Conservation (phyloP, 805 yeast species). For the Ogataea glucozyma region DNA sequence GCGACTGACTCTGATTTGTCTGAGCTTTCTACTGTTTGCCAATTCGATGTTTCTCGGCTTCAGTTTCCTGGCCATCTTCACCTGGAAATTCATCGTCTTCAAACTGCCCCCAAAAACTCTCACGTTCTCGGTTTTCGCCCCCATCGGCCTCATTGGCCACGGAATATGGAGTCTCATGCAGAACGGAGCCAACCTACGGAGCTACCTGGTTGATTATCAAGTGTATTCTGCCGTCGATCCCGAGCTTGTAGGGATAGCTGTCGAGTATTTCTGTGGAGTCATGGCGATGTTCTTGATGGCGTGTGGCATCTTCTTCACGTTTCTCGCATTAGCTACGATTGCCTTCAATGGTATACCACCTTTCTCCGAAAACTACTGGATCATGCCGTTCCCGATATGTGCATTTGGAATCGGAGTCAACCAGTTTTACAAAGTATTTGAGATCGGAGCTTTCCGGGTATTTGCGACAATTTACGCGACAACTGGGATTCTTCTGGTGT, state of each 20-base stretch:
- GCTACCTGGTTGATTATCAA: slow-evolving; percentile 15
- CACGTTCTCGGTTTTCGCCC: slow-evolving; percentile 66
- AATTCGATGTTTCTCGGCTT: slow-evolving; percentile 65
- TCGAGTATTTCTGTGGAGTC: slow-evolving; percentile 16
- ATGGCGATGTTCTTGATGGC: slow-evolving; percentile 22
- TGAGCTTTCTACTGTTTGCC: slow-evolving; percentile 66
- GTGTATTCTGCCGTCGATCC: slow-evolving; percentile 5
- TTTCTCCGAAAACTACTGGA: slow-evolving; percentile 65
- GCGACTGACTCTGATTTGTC: slow-evolving; percentile 52
- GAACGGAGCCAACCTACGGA: slow-evolving; percentile 26
- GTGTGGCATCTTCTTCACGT: slow-evolving; percentile 39
- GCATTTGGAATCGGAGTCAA: slow-evolving; percentile 65
- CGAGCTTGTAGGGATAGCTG: slow-evolving; percentile 11
- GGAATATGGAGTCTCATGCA: slow-evolving; percentile 65
- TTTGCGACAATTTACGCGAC: slow-evolving; percentile 62
- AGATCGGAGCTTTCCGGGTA: slow-evolving; percentile 55
- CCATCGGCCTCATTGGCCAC: slow-evolving; percentile 84
- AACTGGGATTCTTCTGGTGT: slow-evolving; percentile 45
- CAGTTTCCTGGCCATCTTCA: slow-evolving; percentile 53
- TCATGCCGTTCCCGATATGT: slow-evolving; percentile 84
- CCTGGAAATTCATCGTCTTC: slow-evolving; percentile 58
- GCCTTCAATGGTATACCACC: slow-evolving; percentile 29
- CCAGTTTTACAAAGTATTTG: slow-evolving; percentile 48
- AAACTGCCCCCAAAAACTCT: slow-evolving; percentile 55
- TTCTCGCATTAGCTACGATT: slow-evolving; percentile 41